Percentiles rank a stretch among this genome's conserved stretches.
Conservation (phyloP, 116 monocot genomes). For the Trichopus zeylanicus region DNA sequence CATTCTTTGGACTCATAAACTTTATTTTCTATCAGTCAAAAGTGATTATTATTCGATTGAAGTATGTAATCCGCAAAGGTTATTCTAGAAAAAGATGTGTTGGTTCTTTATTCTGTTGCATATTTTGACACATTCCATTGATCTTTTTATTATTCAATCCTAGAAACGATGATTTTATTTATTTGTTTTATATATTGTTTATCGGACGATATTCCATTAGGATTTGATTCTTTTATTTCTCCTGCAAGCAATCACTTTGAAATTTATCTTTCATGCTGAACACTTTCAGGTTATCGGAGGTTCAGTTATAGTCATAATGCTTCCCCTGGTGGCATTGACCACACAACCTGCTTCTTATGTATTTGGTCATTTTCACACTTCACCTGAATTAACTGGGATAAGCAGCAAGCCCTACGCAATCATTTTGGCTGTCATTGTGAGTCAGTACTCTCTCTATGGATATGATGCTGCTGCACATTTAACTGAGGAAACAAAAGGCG, state of each 20-base stretch:
- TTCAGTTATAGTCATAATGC: conserved; percentile 49
- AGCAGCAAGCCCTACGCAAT: conserved; percentile 51
- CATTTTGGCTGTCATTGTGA: conserved; percentile 54
- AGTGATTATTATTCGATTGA: too few relatives aligned
- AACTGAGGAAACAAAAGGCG: conserved; percentile 88
- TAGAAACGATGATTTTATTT: too few relatives aligned
- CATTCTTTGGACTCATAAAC: too few relatives aligned
- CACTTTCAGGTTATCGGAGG: conserved; percentile 58
- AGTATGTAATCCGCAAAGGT: too few relatives aligned
- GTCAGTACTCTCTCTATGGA: conserved; percentile 77
- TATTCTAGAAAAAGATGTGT: too few relatives aligned
- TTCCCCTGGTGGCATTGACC: conserved; percentile 49
- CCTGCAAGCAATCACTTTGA: too few relatives aligned
- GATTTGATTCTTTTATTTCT: not conserved
- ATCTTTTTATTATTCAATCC: not conserved
- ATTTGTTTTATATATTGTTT: too few relatives aligned
- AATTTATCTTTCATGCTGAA: not conserved
- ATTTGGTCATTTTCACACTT: conserved; percentile 50
- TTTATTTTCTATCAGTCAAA: too few relatives aligned
- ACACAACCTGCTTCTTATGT: conserved; percentile 53
- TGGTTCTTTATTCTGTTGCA: too few relatives aligned
- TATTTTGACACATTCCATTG: not conserved
- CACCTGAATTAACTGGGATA: conserved; percentile 49
- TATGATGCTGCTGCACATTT: conserved; percentile 85
- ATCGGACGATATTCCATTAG: too few relatives aligned